Base-by-base conservation (phyloP, 768 basidiomycete species). In the Mycena epipterygia region DNA sequence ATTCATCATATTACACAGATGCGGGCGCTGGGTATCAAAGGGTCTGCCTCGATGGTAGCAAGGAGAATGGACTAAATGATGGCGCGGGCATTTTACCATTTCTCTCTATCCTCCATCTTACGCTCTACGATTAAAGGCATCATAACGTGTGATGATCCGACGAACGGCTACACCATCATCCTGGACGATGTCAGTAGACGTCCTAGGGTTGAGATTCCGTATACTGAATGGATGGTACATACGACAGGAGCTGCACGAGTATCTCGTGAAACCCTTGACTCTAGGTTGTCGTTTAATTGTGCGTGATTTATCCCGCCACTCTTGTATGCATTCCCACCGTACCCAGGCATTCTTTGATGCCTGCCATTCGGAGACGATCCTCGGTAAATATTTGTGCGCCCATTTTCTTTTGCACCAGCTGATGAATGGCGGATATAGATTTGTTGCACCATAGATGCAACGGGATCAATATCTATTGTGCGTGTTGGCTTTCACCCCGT, bases 241-340 rank as follows among this genome's bases (percentile, higher is more conserved):
- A 27, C 16, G 11, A 41, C 53, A 64, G 63, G 63, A 44, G 3
- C 30, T 64, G 27, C 27, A 64, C 16, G 41, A 64, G 1, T 25
- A 64, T 21, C 53, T 64, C n/a, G 53, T 64, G n/a, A 56, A 64
- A 25, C 53, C 63, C 21, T 53, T 64, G 25, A 32, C 41, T 2
- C 41, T 42, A 17, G 25, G 52, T 25, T 64, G 11, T 42, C 33
- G 52, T 21, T 37, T 64, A 48, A 23, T 64, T 12, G 63, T 64
- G 33, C 23, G 53, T 27, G 5, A 21, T 13, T 55, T 41, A 2
- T 17, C 1, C 32, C 7, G 16, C 1, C 11, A 51, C 11, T 23
- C n/a, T n/a, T n/a, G n/a, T 16, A 23, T 42, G 23, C 19, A 29
- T 32, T 21, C 13, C 4, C 6, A 23, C 44, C 5, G n/a, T n/a